Base-by-base conservation (phyloP, 1,284 basidiomycete genomes). In the Moniliophthora roreri region DNA sequence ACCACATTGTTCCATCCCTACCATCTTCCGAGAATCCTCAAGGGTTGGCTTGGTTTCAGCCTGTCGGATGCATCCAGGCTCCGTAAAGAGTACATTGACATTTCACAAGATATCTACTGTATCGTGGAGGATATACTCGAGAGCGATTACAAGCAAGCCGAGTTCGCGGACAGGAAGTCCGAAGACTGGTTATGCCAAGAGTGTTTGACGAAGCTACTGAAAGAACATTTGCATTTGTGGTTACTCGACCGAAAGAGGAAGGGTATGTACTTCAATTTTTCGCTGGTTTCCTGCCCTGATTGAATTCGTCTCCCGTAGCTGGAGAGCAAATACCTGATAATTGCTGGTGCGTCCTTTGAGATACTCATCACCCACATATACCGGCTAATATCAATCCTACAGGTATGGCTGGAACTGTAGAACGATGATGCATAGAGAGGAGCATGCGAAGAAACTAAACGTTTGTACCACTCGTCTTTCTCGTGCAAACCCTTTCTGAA, bases 171-270 rank as follows among this genome's bases (percentile, higher is more conserved):
- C 34, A 67, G 66, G 71, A 56, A 62, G 21, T 65, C 65, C 50
- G 58, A 63, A 11, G 63, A 71, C 32, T 67, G 63, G 67, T 15
- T 73, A 18, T 74, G 73, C 53, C 50, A 58, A 41, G n/a, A 46
- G 1, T 73, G 71, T 51, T 60, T 74, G 39, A 55, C 41, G 13
- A 54, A 51, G 20, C 51, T 74, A 23, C 23, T 74, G 37, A 53
- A 53, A 4, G 55, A 60, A 10, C 66, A 66, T 53, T 50, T 55
- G n/a, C 53, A 55, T 44, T 20, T 55, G 18, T 55, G 53, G 53
- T 37, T 55, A 11, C 38, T 50, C 16, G 23, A 50, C 28, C 32
- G 47, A 26, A 54, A 51, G 21, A 46, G 37, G 23, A 44, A 53
- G 44, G 53, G 53, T 58, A 45, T 18, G 53, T 32, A n/a, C 2